phyloP scores from a whole-genome alignment of 495 filamentous ascomycete genomes.

The Podospora pseudopauciseta region DNA sequence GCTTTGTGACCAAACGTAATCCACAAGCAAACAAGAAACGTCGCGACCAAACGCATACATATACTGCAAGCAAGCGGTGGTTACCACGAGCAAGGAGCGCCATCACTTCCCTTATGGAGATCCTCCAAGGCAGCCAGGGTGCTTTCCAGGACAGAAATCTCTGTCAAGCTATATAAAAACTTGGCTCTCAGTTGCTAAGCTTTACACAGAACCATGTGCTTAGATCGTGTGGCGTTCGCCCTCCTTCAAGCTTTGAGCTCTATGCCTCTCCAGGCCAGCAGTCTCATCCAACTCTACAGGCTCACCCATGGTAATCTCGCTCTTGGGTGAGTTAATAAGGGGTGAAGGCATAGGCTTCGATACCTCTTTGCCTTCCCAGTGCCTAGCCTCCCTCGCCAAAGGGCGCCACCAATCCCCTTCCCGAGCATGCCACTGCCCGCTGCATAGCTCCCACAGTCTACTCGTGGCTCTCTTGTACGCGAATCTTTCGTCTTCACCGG shows the following conservation, averaged over 20 bases:
- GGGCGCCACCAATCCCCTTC: constrained; percentile 62
- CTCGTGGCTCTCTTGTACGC: constrained; percentile 65
- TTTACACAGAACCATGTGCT: not conserved
- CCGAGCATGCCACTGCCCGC: constrained; percentile 58
- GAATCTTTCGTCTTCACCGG: constrained; percentile 69
- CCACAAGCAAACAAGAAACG: no score
- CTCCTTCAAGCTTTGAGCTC: not conserved
- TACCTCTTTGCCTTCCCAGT: constrained; percentile 51
- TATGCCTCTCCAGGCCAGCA: constrained; percentile 35
- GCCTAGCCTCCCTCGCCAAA: constrained; percentile 51
- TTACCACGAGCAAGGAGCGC: no score
- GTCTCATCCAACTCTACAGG: constrained; percentile 42
- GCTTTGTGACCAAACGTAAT: no score
- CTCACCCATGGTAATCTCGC: constrained; percentile 36
- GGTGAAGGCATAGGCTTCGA: constrained; percentile 22
- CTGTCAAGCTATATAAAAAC: no score
- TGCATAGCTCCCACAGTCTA: constrained; percentile 68
- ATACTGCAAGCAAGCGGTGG: no score
- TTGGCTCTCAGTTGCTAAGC: no score
- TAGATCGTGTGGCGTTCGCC: not conserved
- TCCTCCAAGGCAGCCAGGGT: no score
- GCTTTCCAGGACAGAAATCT: no score
- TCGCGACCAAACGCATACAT: no score
- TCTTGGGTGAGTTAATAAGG: not conserved
- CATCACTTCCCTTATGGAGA: no score